Base-by-base conservation (phyloP, 805 yeast genomes). In the Barnettozyma vustinii region DNA sequence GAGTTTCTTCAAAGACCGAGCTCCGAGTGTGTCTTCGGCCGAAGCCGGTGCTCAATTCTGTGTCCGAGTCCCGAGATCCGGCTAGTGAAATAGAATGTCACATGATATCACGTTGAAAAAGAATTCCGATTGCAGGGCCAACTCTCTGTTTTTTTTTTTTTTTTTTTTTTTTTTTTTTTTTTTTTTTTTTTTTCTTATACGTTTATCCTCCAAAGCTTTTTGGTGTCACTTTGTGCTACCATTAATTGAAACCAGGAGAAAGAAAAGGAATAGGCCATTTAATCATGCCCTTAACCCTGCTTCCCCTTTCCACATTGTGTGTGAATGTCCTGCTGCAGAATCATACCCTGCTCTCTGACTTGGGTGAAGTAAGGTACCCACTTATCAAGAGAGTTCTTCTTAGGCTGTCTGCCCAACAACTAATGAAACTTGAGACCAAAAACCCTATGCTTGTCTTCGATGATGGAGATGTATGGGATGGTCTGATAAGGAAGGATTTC, bases 391-490 rank as follows among this genome's bases (percentile, higher is more conserved):
- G 59, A 18, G 63, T 66, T 1, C 52, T 70, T 20, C 47, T 52
- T 36, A 62, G 63, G 44, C 56, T 66, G 13, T 61, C 59, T 15
- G 45, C 60, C 9, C 62, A 61, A 10, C 75, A 70, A 41, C 44
- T 71, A 12, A 47, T 54, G 25, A 61, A 57, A 20, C 45, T 70
- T 9, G 75, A 71, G 48, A 44, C 47, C 20, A 49, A 45, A 3
- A 69, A 69, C 48, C 65, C 66, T 0, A 49, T 55, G 19, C 56
- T 66, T 23, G 54, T 70, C 1, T 60, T 71, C 40, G 74, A 71
- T 36, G 74, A 70, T 53, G 72, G 68, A 42, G 64, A 63, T 10
- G 48, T 67, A 2, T 71, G 75, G 75, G 48, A 48, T 4, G 47
- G 53, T 2, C 48, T 66, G 20, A 42, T 71, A 8, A 57, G 55